phyloP scores from a whole-genome alignment of 2,329 filamentous ascomycete species.

The Zymoseptoria passerinii region DNA sequence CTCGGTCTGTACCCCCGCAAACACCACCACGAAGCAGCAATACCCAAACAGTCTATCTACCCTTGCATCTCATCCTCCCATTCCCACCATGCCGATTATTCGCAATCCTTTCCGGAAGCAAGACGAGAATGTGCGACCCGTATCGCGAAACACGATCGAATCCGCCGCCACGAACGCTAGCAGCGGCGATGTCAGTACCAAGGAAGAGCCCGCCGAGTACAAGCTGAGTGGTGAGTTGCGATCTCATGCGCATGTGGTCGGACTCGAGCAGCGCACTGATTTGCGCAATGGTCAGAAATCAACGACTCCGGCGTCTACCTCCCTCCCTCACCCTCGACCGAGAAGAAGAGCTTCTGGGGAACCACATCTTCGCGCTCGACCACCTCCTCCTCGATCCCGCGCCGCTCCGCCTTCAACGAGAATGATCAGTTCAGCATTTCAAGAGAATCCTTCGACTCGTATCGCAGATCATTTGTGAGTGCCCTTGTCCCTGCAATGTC shows the following conservation, averaged over 20 bases:
- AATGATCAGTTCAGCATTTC: constrained; percentile 94
- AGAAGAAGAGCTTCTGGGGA: constrained; percentile 66
- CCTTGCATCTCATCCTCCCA: constrained; percentile 35
- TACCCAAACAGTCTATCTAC: not conserved
- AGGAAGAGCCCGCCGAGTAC: constrained; percentile 39
- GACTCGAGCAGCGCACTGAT: constrained; percentile 1
- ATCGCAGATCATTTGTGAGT: constrained; percentile 86
- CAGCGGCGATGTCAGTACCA: not conserved
- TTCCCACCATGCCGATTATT: constrained; percentile 33
- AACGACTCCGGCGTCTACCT: constrained; percentile 93
- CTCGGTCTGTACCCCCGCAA: not conserved
- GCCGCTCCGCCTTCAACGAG: constrained; percentile 58
- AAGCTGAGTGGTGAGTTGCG: constrained; percentile 43
- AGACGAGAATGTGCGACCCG: constrained; percentile 29
- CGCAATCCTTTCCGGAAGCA: constrained; percentile 33
- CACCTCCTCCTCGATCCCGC: constrained; percentile 46
- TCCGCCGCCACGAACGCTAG: not conserved
- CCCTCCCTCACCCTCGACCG: constrained; percentile 86
- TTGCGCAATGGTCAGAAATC: constrained; percentile 57
- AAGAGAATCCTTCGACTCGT: constrained; percentile 93
- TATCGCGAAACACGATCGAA: not conserved
- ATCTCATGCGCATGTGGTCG: not conserved
- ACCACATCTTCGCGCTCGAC: constrained; percentile 43
- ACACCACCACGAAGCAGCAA: not conserved
- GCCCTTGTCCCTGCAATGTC: constrained; percentile 1